Evolutionary conservation across 1,284 basidiomycete species (phyloP).

Genomic region (Inonotus hispidus): DNA sequence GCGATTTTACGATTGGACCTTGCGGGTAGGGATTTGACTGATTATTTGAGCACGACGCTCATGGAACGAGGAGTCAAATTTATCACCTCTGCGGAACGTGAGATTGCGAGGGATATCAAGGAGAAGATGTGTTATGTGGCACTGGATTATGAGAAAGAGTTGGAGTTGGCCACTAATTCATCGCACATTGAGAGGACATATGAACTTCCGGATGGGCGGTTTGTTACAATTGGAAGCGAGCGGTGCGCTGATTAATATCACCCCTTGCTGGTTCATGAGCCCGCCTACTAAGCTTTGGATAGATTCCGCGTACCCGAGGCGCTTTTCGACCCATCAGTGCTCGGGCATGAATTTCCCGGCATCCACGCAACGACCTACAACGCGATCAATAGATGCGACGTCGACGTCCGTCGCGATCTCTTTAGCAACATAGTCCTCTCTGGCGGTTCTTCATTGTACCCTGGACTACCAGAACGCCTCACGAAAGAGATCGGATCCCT

Average conservation of each 20-base stretch:
- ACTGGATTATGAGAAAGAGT: slow-evolving; percentile 73
- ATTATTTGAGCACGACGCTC: slow-evolving; percentile 89
- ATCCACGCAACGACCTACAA: slow-evolving; percentile 98
- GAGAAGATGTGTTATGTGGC: slow-evolving; percentile 69
- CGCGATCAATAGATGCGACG: slow-evolving; percentile 78
- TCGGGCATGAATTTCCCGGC: slow-evolving; percentile 91
- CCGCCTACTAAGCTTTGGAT: not conserved
- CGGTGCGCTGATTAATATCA: slow-evolving; percentile 51
- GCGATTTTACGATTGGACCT: slow-evolving; percentile 94
- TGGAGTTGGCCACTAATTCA: slow-evolving; percentile 89
- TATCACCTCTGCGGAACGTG: slow-evolving; percentile 89
- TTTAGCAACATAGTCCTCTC: slow-evolving; percentile 95
- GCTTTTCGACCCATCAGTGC: slow-evolving; percentile 93
- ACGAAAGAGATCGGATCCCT: slow-evolving; percentile 94
- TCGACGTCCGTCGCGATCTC: slow-evolving; percentile 83
- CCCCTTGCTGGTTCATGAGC: not conserved
- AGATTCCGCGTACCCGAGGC: slow-evolving; percentile 97
- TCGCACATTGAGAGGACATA: slow-evolving; percentile 94
- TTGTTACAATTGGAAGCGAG: slow-evolving; percentile 96
- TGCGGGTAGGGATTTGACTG: slow-evolving; percentile 93
- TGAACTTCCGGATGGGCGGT: slow-evolving; percentile 94
- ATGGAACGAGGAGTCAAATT: slow-evolving; percentile 94
- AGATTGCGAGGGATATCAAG: slow-evolving; percentile 68
- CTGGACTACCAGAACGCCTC: slow-evolving; percentile 96
- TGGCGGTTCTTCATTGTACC: slow-evolving; percentile 97